Conservation (phyloP, 1,284 basidiomycete genomes). For the Chalciporus sp. region DNA sequence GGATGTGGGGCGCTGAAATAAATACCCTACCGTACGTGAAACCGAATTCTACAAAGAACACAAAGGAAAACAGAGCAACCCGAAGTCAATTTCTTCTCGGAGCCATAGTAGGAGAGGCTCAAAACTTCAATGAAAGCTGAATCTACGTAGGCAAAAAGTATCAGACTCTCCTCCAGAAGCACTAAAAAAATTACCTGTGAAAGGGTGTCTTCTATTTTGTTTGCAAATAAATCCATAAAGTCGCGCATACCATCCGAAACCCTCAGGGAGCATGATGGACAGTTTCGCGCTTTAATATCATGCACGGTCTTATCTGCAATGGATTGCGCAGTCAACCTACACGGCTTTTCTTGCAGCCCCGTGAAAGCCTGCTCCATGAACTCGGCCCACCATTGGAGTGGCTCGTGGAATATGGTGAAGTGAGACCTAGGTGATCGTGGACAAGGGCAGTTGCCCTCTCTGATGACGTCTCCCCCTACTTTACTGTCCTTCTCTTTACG, state of each 20-base stretch:
- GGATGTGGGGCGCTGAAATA: no score
- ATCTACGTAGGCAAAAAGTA: background rate
- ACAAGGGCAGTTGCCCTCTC: slow-evolving; percentile 1
- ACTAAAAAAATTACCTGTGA: background rate
- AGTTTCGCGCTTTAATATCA: slow-evolving; percentile 4
- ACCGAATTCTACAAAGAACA: no score
- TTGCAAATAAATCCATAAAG: slow-evolving; percentile 2
- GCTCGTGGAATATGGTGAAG: background rate
- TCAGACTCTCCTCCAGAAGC: background rate
- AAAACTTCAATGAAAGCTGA: background rate
- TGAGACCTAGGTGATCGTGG: no score
- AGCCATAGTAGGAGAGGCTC: background rate
- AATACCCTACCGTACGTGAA: no score
- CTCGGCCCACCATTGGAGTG: slow-evolving; percentile 21
- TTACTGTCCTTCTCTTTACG: background rate
- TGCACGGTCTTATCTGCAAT: slow-evolving; percentile 5
- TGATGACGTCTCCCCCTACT: no score
- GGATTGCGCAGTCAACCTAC: slow-evolving; percentile 9
- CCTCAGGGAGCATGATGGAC: slow-evolving; percentile 3
- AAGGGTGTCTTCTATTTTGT: slow-evolving; percentile 8
- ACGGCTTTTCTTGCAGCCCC: slow-evolving; percentile 20
- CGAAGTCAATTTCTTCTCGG: no score
- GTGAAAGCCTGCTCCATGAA: slow-evolving; percentile 17
- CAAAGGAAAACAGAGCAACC: no score
- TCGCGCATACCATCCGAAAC: slow-evolving; percentile 10